Conservation (phyloP, 495 filamentous ascomycete genomes). For the Parachaetomium inaequale region DNA sequence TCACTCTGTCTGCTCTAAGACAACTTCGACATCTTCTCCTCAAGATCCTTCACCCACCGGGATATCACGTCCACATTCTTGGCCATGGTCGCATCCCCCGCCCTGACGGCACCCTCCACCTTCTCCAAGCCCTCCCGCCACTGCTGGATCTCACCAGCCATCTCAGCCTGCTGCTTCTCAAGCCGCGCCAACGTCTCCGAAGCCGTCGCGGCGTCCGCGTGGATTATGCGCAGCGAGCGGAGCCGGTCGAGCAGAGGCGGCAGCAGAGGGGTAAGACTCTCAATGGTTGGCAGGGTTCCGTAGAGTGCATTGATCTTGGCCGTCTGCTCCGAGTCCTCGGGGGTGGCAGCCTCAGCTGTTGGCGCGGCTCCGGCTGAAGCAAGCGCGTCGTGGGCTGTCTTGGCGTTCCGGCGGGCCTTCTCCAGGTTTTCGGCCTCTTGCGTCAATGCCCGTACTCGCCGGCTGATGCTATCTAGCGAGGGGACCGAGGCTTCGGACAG, state of each 20-base stretch:
- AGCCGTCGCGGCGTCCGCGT: constrained; percentile 83
- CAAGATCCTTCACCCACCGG: constrained; percentile 84
- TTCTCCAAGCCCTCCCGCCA: constrained; percentile 81
- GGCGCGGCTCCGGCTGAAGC: constrained; percentile 44
- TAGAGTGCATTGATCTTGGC: constrained; percentile 92
- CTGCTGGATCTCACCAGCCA: constrained; percentile 74
- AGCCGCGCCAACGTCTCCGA: constrained; percentile 71
- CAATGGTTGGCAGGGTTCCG: constrained; percentile 81
- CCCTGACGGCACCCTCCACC: constrained; percentile 68
- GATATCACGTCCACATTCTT: constrained; percentile 77
- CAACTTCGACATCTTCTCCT: constrained; percentile 64
- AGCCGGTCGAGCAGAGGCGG: constrained; percentile 83
- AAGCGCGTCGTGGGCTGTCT: constrained; percentile 58
- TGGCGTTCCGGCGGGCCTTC: constrained; percentile 67
- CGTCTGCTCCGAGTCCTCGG: constrained; percentile 60
- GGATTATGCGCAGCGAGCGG: constrained; percentile 75
- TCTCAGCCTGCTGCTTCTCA: constrained; percentile 76
- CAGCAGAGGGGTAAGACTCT: constrained; percentile 77
- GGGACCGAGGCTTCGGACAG: constrained; percentile 60
- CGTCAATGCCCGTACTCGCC: constrained; percentile 68
- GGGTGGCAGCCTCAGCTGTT: constrained; percentile 29
- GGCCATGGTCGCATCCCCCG: constrained; percentile 64
- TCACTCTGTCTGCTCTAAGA: constrained; percentile 31
- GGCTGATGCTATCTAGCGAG: constrained; percentile 69
- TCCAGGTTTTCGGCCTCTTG: constrained; percentile 77